Percentiles rank a stretch among this genome's conserved stretches.
phyloP scores from a whole-genome alignment of 495 filamentous ascomycete genomes.

The Terfezia claveryi region DNA sequence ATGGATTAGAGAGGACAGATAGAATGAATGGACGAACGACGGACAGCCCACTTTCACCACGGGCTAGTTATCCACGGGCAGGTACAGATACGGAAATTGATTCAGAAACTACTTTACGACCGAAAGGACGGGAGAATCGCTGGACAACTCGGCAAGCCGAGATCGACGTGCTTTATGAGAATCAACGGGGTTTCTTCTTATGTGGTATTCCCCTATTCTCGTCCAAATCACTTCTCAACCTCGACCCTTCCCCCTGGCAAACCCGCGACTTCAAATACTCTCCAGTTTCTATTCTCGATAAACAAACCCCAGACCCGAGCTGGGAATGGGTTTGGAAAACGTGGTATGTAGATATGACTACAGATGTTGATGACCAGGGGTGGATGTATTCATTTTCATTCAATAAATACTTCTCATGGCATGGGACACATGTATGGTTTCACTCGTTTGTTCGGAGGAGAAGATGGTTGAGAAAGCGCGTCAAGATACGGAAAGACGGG shows the following conservation, averaged over 20 bases:
- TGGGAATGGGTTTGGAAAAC: slow-evolving; percentile 66
- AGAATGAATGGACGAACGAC: too few relatives aligned
- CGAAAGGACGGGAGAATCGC: slow-evolving; percentile 3
- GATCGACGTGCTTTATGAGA: slow-evolving; percentile 87
- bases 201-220: slow-evolving; percentile 84
- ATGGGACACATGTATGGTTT: slow-evolving; percentile 75
- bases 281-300: slow-evolving; percentile 68
- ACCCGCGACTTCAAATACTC: slow-evolving; percentile 48
- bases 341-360: slow-evolving; percentile 83
- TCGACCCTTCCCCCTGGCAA: slow-evolving; percentile 75
- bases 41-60: too few relatives aligned
- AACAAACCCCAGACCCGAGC: slow-evolving; percentile 80
- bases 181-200: slow-evolving; percentile 64
- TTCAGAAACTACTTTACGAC: slow-evolving; percentile 4
- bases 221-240: slow-evolving; percentile 56
- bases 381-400: slow-evolving; percentile 94
- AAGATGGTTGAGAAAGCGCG: slow-evolving; percentile 70
- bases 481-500: slow-evolving; percentile 28
- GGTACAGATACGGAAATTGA: slow-evolving; percentile 12
- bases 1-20: not conserved
- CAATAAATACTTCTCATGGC: slow-evolving; percentile 55
- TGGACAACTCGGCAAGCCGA: slow-evolving; percentile 26
- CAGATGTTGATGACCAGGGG: slow-evolving; percentile 74
- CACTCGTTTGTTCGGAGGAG: slow-evolving; percentile 77
- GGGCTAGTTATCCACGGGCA: not conserved